Percentiles rank a stretch among this genome's conserved stretches.
Conservation (phyloP, 129 eudicot genomes). For the Calendula officinalis region DNA sequence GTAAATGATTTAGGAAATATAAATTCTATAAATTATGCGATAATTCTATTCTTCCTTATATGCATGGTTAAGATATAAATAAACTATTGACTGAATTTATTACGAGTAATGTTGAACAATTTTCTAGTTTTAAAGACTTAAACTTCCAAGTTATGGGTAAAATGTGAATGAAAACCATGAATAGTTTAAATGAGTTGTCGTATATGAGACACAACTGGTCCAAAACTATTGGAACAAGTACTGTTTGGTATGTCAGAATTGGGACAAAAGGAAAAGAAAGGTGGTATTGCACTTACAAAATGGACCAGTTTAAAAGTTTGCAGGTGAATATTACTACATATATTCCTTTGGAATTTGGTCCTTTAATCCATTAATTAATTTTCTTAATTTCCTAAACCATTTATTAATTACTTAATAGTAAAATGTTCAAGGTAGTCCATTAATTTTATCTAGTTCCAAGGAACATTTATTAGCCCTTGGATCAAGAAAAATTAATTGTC, state of each 20-base stretch:
- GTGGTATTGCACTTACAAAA: constrained; percentile 7
- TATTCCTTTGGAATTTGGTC: background rate
- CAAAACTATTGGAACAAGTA: constrained; percentile 19
- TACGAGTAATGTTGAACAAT: too few species aligned
- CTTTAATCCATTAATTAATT: background rate
- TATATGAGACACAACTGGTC: constrained; percentile 25
- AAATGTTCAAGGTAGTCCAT: too few species aligned
- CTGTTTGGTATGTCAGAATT: constrained; percentile 19
- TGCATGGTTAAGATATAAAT: too few species aligned
- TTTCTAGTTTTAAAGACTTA: too few species aligned
- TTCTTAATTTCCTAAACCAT: constrained; percentile 5
- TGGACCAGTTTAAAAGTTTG: constrained; percentile 23
- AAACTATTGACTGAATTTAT: too few species aligned
- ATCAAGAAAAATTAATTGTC: too few species aligned
- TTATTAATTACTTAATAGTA: background rate
- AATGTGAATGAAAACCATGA: constrained; percentile 2
- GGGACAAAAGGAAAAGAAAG: constrained; percentile 28
- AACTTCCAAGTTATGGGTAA: background rate
- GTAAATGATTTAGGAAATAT: too few species aligned
- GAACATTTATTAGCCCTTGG: too few species aligned
- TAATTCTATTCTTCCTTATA: too few species aligned
- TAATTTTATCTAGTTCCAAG: too few species aligned
- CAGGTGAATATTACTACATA: background rate
- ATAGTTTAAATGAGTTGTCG: background rate
- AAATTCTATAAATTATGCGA: too few species aligned